Conservation (phyloP, 2,329 filamentous ascomycete species). For the Microcera coccophila region DNA sequence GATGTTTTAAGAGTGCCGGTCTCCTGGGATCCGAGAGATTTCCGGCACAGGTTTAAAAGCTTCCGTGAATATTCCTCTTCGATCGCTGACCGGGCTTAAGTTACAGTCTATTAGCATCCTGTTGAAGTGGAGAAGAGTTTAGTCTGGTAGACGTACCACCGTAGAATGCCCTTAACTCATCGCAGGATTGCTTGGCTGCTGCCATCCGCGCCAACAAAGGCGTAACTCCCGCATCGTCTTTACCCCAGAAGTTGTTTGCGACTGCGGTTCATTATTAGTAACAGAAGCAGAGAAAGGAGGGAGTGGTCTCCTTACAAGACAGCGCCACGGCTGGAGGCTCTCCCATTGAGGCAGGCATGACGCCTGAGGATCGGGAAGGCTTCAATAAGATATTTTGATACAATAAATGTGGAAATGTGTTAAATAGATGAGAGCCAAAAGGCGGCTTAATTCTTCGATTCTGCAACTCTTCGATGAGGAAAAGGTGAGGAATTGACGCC, state of each 20-base stretch:
- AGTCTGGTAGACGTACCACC: constrained; percentile 50
- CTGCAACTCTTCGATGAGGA: constrained; percentile 16
- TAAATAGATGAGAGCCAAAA: constrained; percentile 10
- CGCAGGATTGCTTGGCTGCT: constrained; percentile 87
- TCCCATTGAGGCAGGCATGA: constrained; percentile 58
- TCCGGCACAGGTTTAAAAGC: constrained; percentile 77
- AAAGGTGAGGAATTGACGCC: constrained; percentile 14
- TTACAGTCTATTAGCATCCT: neutral
- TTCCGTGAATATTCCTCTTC: constrained; percentile 97
- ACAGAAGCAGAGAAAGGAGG: neutral
- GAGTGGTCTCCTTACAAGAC: constrained; percentile 52
- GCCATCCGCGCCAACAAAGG: constrained; percentile 94
- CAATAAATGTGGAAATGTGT: neutral
- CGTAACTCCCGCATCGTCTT: constrained; percentile 91
- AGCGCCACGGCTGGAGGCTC: constrained; percentile 63
- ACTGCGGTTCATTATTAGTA: constrained; percentile 49
- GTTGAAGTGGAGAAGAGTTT: neutral
- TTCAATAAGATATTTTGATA: neutral
- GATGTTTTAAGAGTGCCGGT: constrained; percentile 77
- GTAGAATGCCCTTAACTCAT: constrained; percentile 92
- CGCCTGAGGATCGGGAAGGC: constrained; percentile 18
- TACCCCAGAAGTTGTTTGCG: constrained; percentile 99
- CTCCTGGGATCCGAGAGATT: constrained; percentile 85
- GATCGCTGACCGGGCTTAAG: constrained; percentile 76
- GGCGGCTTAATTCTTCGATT: constrained; percentile 20